Conservation (phyloP, 306 rosid species). For the Comarum palustre region DNA sequence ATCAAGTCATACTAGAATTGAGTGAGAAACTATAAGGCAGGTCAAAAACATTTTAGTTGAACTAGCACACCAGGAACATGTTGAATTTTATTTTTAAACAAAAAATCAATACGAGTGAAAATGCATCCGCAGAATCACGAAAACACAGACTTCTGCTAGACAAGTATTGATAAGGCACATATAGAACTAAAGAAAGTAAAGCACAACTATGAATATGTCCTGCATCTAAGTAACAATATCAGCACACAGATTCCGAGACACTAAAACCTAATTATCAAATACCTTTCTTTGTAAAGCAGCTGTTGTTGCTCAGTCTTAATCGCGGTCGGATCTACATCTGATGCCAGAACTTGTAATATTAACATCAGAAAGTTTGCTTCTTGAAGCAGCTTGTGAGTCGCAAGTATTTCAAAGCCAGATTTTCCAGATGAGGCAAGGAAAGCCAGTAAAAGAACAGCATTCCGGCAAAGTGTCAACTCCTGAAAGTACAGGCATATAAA, state of each 20-base stretch:
- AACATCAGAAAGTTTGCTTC: constrained; percentile 58
- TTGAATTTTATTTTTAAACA: neutral
- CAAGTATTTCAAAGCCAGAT: constrained; percentile 71
- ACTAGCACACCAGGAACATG: neutral
- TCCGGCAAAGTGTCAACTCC: constrained; percentile 64
- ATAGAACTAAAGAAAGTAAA: neutral
- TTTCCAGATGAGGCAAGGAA: constrained; percentile 83
- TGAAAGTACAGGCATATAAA: constrained; percentile 38
- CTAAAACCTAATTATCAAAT: constrained; percentile 16
- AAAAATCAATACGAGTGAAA: neutral
- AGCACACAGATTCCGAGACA: neutral
- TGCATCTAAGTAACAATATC: neutral
- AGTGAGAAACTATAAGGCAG: neutral
- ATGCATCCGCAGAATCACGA: neutral
- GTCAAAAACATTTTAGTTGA: neutral
- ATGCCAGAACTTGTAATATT: constrained; percentile 63
- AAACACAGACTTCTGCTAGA: neutral
- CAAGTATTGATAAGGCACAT: neutral
- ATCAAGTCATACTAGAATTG: neutral
- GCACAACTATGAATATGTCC: neutral
- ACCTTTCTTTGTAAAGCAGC: constrained; percentile 70
- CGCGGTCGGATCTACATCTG: constrained; percentile 55
- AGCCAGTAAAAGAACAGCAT: constrained; percentile 68
- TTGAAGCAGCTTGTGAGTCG: constrained; percentile 41
- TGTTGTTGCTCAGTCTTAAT: constrained; percentile 29